A percentile compares a stretch with the other conserved stretches of the same genome.
phyloP scores from a whole-genome alignment of 2,329 filamentous ascomycete species.

The Aspergillus glaucus region DNA sequence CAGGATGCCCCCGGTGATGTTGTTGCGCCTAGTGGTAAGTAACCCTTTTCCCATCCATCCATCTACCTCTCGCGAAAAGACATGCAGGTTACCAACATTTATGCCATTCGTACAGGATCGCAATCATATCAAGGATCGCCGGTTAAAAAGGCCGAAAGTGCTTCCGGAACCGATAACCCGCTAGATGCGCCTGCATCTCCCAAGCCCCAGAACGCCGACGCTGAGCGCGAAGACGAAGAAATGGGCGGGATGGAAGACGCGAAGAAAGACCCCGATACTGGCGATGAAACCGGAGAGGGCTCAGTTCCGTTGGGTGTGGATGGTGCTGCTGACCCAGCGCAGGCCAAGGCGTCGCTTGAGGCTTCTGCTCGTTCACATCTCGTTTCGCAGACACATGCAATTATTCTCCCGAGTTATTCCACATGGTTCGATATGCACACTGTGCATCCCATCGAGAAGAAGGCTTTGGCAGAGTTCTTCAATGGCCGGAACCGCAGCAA shows the following conservation, averaged over 20 bases:
- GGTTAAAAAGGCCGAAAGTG: slow-evolving; percentile 22
- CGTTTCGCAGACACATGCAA: slow-evolving; percentile 87
- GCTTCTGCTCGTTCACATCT: slow-evolving; percentile 85
- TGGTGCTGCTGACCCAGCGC: slow-evolving; percentile 49
- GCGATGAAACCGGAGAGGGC: slow-evolving; percentile 38
- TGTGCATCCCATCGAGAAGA: slow-evolving; percentile 85
- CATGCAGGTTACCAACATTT: slow-evolving; percentile 9
- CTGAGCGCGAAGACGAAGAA: slow-evolving; percentile 64
- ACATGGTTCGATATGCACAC: slow-evolving; percentile 98
- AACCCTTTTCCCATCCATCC: not conserved
- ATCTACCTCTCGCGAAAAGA: slow-evolving; percentile 7
- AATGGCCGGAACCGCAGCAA: slow-evolving; percentile 98
- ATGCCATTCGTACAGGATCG: slow-evolving; percentile 19
- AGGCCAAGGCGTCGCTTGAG: slow-evolving; percentile 76
- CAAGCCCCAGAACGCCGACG: slow-evolving; percentile 52
- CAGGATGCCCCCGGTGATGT: slow-evolving; percentile 26
- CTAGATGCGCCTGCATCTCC: slow-evolving; percentile 63
- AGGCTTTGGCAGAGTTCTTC: slow-evolving; percentile 95
- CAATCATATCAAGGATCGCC: slow-evolving; percentile 29
- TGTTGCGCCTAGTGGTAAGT: slow-evolving; percentile 24
- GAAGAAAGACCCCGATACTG: slow-evolving; percentile 41
- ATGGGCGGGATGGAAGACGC: slow-evolving; percentile 61
- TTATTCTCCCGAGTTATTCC: slow-evolving; percentile 94
- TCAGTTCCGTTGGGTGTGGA: slow-evolving; percentile 42
- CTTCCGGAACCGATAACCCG: slow-evolving; percentile 53